These are phyloP conservation scores for Phytophthora citricola DNA, from an alignment of 352 stramenopile species.

Conservation along the genomic window DNA sequence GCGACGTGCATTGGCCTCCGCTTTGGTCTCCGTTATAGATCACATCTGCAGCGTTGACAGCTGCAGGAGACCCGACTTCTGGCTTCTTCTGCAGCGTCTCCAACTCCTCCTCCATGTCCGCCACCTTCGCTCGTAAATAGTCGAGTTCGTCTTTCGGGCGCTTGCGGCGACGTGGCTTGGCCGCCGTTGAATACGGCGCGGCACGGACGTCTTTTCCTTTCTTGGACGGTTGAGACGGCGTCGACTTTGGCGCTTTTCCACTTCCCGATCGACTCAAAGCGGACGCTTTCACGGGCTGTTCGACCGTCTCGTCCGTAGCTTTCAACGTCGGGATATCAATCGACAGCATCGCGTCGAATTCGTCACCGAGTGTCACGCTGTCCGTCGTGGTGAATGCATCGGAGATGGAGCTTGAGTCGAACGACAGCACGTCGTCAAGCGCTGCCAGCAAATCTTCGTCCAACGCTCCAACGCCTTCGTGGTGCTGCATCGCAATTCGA, in stretches of 20 bases:
- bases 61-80: conserved; percentile 12
- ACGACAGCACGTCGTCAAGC: conserved; percentile 42
- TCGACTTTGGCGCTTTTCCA: conserved; percentile 1
- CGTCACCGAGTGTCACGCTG: conserved; percentile 8
- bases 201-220: conserved; percentile 24
- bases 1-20: not conserved
- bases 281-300: conserved; percentile 1
- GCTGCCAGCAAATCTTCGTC: conserved; percentile 39
- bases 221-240: conserved; percentile 4
- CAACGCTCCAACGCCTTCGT: conserved; percentile 17
- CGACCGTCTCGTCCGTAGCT: not conserved
- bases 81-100: conserved; percentile 16
- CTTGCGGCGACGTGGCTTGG: conserved; percentile 37
- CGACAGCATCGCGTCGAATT: conserved; percentile 27
- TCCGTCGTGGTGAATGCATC: conserved; percentile 16
- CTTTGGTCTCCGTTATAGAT: conserved; percentile 18
- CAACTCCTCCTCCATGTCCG: conserved; percentile 43
- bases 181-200: conserved; percentile 23
- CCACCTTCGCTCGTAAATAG: conserved; percentile 42
- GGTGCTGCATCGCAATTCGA: conserved; percentile 4
- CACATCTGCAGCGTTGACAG: conserved; percentile 12
- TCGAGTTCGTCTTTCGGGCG: conserved; percentile 49
- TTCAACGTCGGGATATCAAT: conserved; percentile 8
- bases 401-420: conserved; percentile 22
- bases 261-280: conserved; percentile 12